Evolutionary conservation across 108 stramenopile genomes (phyloP), one percentile per base, ranked within the genome.

Genomic region (Cylindrotheca fusiformis): DNA sequence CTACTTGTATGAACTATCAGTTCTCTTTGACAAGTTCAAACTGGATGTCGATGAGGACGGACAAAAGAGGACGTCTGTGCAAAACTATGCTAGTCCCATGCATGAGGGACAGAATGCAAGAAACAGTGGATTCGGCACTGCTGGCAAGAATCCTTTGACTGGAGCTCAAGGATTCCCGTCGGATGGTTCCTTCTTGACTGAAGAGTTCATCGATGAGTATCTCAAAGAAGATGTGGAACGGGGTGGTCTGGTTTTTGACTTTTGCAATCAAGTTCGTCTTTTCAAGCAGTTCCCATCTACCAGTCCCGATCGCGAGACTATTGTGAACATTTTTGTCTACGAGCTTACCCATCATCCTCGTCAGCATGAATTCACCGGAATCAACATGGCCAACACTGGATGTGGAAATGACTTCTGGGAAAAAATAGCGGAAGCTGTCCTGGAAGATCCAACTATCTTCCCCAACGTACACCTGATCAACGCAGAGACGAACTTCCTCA

Each of bases 381-480:
- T 79, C 36, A 60, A 70, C 47, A 71, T 79, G 73, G 56, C 78
- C 33, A 71, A 74, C 51, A 28, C 54, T n/a, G 19, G 50, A 18
- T 47, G 59, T 10, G 55, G 56, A 0, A 65, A 79, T 26, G 65
- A 61, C 8, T 79, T 70, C 19, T 47, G 68, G 23, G 68, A 29
- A 17, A 23, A 44, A 1, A 48, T 79, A 3, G 41, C 55, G 4
- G 51, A 68, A 4, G 21, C 33, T 23, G 73, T 68, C 32, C 5
- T 65, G 17, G 67, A 44, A 19, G 59, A 31, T 20, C 27, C 28
- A 6, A 14, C 17, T 18, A 36, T 21, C 10, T 48, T 74, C 25
- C 78, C 72, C 12, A 78, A 72, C 8, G 28, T 78, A 10, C 62
- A 72, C n/a, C 48, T 65, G 4, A 18, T 79, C 25, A 79, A 74